A percentile compares a stretch with the other conserved stretches of the same genome.
Conservation (phyloP, 2,329 filamentous ascomycete genomes). For the Geosmithia flava region DNA sequence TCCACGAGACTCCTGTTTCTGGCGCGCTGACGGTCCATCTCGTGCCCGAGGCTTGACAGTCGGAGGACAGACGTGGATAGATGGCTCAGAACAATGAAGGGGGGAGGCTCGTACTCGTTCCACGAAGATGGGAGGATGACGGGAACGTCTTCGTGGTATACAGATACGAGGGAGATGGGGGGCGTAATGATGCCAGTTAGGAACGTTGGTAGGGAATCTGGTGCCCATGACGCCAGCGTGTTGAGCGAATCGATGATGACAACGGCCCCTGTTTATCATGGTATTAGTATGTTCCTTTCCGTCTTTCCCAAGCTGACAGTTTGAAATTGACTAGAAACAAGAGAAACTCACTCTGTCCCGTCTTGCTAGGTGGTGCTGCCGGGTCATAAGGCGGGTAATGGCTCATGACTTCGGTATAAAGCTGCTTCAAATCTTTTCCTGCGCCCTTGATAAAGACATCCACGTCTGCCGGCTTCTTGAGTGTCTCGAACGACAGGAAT, state of each 20-base stretch:
- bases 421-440: constrained; percentile 40
- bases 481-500: constrained; percentile 66
- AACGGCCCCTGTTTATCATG: constrained; percentile 44
- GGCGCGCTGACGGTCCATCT: constrained; percentile 63
- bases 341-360: constrained; percentile 28
- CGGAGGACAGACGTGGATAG: constrained; percentile 80
- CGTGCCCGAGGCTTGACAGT: constrained; percentile 60
- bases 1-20: constrained; percentile 61
- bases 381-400: constrained; percentile 30
- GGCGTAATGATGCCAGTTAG: constrained; percentile 58
- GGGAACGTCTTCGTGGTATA: constrained; percentile 76
- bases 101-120: constrained; percentile 50
- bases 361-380: constrained; percentile 18
- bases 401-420: constrained; percentile 48
- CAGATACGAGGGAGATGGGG: constrained; percentile 57
- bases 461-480: constrained; percentile 49
- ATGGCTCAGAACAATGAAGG: constrained; percentile 64
- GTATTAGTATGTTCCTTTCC: background rate
- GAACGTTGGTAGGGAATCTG: constrained; percentile 51
- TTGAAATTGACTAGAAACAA: background rate
- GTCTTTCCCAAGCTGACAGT: background rate
- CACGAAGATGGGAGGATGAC: constrained; percentile 28
- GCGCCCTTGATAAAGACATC: constrained; percentile 56
- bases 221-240: constrained; percentile 40
- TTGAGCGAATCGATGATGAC: constrained; percentile 74